Evolutionary conservation across 2,329 filamentous ascomycete species (phyloP), one percentile per base, ranked within the genome.

Genomic region (Cytospora schulzeri): DNA sequence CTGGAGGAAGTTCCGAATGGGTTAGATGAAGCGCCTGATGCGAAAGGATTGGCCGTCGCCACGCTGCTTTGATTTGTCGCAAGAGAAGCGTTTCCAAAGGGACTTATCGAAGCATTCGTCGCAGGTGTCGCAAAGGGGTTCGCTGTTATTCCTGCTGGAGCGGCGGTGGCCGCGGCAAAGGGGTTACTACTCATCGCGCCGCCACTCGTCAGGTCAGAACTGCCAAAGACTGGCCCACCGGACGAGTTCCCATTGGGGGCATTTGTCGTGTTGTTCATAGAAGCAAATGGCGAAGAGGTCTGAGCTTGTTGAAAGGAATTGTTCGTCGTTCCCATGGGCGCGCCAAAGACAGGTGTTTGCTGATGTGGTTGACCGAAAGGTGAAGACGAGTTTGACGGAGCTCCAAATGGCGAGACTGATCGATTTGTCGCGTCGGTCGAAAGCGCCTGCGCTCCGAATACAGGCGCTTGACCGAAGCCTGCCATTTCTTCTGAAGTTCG

Each of bases 61-160:
- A 51, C 59, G n/a, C 51, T 48, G 15, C 28, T 57, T 19, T 57
- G 50, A n/a, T 15, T 38, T 19, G 65, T 9, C 29, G 59, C 60
- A 33, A 59, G 41, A 24, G 33, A 24, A 38, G 33, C 24, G 19
- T 41, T 41, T 24, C 53, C 24, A 52, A 67, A 67, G 2, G 65
- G 65, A 12, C 62, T 64, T 15, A 48, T 24, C 12, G 62, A 12
- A 11, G 26, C 61, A 19, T 58, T 56, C 22, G 63, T 22, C 19
- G 61, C 52, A n/a, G 63, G 56, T 41, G 66, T 63, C 29, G 60
- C 66, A 35, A 70, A 71, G 14, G 67, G 68, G 50, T 68, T 71
- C 17, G 59, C 56, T 24, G 48, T 35, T 26, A 38, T 29, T 52
- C 51, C 41, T 14, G 54, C 33, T 28, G 59, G 29, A 29, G 59